phyloP scores from a whole-genome alignment of 495 filamentous ascomycete species.

The Neurospora discreta region DNA sequence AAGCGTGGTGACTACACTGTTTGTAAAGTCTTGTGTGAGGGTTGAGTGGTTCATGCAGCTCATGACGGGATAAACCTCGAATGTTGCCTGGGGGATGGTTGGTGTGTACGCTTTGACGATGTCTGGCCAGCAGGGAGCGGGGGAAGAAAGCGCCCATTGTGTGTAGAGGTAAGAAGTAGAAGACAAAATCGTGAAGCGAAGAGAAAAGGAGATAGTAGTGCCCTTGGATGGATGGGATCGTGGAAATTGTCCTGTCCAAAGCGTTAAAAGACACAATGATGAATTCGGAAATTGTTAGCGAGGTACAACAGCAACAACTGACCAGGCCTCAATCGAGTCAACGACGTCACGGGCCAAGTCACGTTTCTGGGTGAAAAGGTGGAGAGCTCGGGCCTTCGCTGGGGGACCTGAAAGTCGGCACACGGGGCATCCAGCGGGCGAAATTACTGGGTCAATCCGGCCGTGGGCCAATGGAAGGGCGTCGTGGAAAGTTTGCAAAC shows the following conservation, averaged over 20 bases:
- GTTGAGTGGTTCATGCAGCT: background rate
- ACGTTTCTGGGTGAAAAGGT: constrained; percentile 11
- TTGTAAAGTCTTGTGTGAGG: background rate
- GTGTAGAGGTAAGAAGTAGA: background rate
- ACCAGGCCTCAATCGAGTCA: background rate
- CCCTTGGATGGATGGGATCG: too few relatives aligned
- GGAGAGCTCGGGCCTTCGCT: constrained; percentile 12
- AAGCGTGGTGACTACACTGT: background rate
- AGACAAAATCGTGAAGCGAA: background rate
- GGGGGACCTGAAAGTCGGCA: background rate
- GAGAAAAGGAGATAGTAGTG: background rate
- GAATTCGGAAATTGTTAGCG: background rate
- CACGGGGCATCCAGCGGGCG: background rate
- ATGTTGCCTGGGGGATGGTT: background rate
- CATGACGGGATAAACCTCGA: background rate
- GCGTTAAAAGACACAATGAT: background rate
- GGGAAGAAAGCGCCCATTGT: background rate
- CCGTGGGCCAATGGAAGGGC: background rate
- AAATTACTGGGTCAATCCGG: background rate
- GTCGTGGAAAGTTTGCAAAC: background rate
- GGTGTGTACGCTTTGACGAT: background rate
- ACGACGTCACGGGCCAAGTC: constrained; percentile 17
- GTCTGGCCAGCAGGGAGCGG: background rate
- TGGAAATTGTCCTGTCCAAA: too few relatives aligned
- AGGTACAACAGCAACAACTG: background rate